phyloP scores from a whole-genome alignment of 2,329 filamentous ascomycete genomes.

The Laburnicola sp. region DNA sequence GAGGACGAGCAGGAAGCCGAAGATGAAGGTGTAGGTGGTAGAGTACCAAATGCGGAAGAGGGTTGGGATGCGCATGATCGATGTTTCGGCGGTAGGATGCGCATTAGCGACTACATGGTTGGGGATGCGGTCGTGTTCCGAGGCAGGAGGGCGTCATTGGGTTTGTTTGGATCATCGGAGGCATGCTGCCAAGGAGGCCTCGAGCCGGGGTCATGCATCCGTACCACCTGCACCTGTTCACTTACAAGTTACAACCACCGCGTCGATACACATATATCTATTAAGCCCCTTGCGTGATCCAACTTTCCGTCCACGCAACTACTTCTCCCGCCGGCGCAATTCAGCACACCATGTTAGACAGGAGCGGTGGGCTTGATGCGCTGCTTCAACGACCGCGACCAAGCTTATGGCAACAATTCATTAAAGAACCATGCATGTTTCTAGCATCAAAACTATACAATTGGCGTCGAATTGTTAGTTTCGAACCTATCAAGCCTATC shows the following conservation, averaged over 20 bases:
- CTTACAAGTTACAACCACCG: not conserved
- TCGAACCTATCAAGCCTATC: conserved; percentile 47
- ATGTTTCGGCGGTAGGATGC: conserved; percentile 2
- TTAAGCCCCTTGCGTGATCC: not conserved
- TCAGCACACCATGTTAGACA: not conserved
- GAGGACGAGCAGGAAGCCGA: conserved; percentile 71
- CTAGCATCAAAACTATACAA: conserved; percentile 2
- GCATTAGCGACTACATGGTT: conserved; percentile 11
- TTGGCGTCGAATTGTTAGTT: not conserved
- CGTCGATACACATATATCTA: not conserved
- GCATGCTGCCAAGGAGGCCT: conserved; percentile 1
- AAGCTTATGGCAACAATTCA: conserved; percentile 1
- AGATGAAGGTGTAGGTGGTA: conserved; percentile 74
- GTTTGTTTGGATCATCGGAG: not conserved
- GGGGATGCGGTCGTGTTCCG: conserved; percentile 6
- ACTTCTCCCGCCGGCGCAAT: too few relatives aligned
- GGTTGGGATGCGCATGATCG: conserved; percentile 51
- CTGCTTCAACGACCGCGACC: not conserved
- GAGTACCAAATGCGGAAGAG: conserved; percentile 81
- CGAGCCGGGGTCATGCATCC: not conserved
- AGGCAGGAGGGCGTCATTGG: not conserved
- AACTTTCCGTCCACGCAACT: too few relatives aligned
- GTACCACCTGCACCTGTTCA: not conserved
- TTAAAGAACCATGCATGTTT: conserved; percentile 5
- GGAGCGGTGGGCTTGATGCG: conserved; percentile 2